These are phyloP conservation scores for Phytomonas sp. DNA, from an alignment of 208 protist genomes.

Conservation along the genomic window DNA sequence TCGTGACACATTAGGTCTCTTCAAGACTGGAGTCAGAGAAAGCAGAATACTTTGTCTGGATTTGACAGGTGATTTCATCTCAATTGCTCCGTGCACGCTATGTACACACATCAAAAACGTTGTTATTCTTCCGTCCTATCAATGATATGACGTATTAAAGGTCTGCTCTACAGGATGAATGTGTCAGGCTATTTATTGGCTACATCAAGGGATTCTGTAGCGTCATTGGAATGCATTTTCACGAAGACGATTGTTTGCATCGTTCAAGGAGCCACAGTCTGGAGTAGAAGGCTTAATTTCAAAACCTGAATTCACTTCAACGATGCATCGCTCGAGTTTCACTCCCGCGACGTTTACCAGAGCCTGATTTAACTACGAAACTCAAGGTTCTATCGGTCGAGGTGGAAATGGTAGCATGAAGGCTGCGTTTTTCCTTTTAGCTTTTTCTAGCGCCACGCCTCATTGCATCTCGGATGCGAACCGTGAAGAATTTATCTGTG, in stretches of 20 bases:
- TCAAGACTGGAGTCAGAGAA: slow-evolving; percentile 72
- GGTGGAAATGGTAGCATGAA: no score
- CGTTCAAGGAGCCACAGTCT: slow-evolving; percentile 39
- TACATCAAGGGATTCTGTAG: slow-evolving; percentile 37
- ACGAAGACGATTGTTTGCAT: slow-evolving; percentile 48
- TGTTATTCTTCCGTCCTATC: slow-evolving; percentile 50
- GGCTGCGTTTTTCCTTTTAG: no score
- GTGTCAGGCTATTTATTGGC: slow-evolving; percentile 73
- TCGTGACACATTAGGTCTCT: slow-evolving; percentile 62
- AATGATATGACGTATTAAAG: slow-evolving; percentile 52
- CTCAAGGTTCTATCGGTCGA: no score
- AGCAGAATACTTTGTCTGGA: slow-evolving; percentile 75
- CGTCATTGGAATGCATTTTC: slow-evolving; percentile 62
- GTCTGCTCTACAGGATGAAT: slow-evolving; percentile 42
- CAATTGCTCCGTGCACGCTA: slow-evolving; percentile 38
- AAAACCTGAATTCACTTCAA: slow-evolving; percentile 42
- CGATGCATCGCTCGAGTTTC: slow-evolving; percentile 14
- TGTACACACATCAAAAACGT: slow-evolving; percentile 44
- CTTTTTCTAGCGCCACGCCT: no score
- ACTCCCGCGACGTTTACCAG: no score
- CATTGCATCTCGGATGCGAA: background rate
- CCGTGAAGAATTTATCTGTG: no score
- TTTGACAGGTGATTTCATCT: slow-evolving; percentile 70
- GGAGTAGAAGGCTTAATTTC: slow-evolving; percentile 34
- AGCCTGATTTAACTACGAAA: no score